These are phyloP conservation scores for Solanum chilense DNA, from an alignment of 257 asterid species.

Conservation along the genomic window DNA sequence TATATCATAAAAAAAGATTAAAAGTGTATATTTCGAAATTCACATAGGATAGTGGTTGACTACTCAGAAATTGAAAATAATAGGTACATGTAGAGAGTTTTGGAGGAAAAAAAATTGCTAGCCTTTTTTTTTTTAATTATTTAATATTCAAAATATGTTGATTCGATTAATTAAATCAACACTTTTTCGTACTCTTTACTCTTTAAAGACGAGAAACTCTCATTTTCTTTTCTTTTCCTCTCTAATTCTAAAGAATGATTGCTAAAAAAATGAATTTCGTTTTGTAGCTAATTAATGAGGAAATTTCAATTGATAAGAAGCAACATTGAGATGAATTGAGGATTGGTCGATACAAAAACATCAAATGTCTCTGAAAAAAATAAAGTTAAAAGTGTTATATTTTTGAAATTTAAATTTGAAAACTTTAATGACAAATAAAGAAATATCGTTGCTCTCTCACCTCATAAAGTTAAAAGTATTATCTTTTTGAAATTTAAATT, in stretches of 20 bases:
- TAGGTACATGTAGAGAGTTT: background rate
- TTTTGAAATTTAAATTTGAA: rapidly evolving
- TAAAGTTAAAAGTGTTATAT: background rate
- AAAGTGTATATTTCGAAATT: too few species aligned
- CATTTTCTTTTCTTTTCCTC: background rate
- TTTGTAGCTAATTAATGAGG: background rate
- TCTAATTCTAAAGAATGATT: background rate
- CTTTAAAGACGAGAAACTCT: background rate
- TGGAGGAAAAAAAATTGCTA: background rate
- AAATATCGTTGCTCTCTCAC: background rate
- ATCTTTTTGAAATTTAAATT: background rate
- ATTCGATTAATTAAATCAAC: background rate
- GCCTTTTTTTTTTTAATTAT: background rate
- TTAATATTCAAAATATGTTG: background rate
- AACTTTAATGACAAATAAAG: background rate
- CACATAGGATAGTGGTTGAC: too few species aligned
- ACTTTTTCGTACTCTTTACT: background rate
- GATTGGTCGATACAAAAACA: background rate
- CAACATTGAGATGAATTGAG: background rate
- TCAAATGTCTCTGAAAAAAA: too few species aligned
- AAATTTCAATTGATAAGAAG: background rate
- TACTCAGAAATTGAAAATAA: too few species aligned
- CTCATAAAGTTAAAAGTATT: background rate
- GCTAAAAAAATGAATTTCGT: background rate
- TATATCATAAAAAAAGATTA: too few species aligned